phyloP scores from a whole-genome alignment of 164 flowering plant species.

The Echeveria elegans region DNA sequence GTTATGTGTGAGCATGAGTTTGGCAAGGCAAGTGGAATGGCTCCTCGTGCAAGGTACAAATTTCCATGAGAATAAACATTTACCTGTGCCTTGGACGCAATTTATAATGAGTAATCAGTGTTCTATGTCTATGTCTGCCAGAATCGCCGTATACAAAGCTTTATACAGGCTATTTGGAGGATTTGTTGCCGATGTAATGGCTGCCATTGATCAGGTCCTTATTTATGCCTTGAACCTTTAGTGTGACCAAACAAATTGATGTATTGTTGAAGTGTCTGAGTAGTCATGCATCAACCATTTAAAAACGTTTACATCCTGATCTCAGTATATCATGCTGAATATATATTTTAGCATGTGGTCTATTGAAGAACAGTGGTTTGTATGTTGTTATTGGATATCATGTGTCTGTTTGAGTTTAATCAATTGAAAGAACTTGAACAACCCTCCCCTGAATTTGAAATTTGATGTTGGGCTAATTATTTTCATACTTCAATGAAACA shows the following conservation, averaged over 20 bases:
- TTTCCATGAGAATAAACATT: neutral
- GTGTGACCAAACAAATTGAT: neutral
- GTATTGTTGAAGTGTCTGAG: too few species aligned
- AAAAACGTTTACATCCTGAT: neutral
- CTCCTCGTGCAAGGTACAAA: conserved; percentile 92
- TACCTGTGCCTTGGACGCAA: neutral
- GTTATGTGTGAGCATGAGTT: conserved; percentile 83
- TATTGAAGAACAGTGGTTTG: neutral
- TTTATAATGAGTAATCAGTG: neutral
- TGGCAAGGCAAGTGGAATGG: conserved; percentile 99
- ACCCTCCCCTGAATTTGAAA: neutral
- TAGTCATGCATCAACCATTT: too few species aligned
- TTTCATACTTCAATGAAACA: conserved; percentile 22
- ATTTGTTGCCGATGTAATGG: conserved; percentile 93
- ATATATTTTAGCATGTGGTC: neutral
- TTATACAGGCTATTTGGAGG: conserved; percentile 96
- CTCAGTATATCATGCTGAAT: neutral
- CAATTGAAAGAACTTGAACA: neutral
- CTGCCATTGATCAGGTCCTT: conserved; percentile 93
- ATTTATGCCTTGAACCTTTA: neutral
- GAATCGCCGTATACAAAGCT: conserved; percentile 98
- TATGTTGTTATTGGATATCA: neutral
- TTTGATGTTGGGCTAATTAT: neutral
- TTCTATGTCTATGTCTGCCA: conserved; percentile 23
- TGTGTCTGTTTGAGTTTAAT: neutral